phyloP scores from a whole-genome alignment of 2,329 filamentous ascomycete genomes.

The Aspergillus bombycis region DNA sequence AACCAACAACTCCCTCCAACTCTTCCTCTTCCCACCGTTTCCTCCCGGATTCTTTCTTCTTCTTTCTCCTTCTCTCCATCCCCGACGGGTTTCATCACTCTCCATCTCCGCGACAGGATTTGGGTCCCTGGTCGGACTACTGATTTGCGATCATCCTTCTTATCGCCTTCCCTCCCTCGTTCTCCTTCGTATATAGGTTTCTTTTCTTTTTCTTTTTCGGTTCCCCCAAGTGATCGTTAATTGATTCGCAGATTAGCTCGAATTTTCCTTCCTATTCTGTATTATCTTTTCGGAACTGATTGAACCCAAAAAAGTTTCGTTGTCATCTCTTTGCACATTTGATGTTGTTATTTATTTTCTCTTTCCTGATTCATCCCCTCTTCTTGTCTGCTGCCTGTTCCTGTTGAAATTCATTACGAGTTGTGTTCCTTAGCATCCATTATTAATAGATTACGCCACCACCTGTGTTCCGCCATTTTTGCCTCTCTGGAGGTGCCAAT shows the following conservation, averaged over 20 bases:
- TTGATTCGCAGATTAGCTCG: background rate
- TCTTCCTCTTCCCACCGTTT: constrained; percentile 13
- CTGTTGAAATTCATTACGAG: constrained; percentile 5
- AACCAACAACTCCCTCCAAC: background rate
- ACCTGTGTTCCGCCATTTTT: constrained; percentile 13
- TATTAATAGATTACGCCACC: constrained; percentile 30
- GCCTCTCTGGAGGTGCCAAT: constrained; percentile 6
- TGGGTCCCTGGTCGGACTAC: constrained; percentile 13
- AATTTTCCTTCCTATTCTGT: background rate
- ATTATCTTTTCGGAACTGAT: too few relatives aligned
- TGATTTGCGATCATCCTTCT: background rate
- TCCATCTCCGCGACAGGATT: constrained; percentile 5
- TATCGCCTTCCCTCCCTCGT: constrained; percentile 10
- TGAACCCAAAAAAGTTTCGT: too few relatives aligned
- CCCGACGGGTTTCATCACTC: background rate
- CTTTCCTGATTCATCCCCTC: background rate
- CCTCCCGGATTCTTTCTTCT: constrained; percentile 17
- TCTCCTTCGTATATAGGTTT: constrained; percentile 10
- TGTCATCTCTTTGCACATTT: background rate
- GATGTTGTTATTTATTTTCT: background rate
- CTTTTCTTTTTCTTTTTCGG: constrained; percentile 7
- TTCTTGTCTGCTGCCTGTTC: constrained; percentile 11
- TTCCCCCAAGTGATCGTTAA: background rate
- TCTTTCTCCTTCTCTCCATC: constrained; percentile 12
- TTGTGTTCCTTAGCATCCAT: constrained; percentile 11